Evolutionary conservation across 2,329 filamentous ascomycete species (phyloP).

Genomic region (Penicillium carneum): DNA sequence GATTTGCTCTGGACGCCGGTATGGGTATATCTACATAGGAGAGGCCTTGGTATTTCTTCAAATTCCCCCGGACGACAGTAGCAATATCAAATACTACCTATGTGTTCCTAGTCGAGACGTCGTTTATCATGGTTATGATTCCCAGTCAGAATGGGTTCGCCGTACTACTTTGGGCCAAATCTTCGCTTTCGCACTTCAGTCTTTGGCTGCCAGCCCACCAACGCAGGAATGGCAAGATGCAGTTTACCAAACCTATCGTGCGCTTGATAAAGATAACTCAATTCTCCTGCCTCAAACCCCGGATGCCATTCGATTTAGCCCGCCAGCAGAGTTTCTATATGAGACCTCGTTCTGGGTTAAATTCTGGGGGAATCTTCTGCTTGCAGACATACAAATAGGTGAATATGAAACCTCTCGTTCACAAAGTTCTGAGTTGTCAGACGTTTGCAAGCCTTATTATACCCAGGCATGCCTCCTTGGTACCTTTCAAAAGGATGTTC

Average conservation of each 20-base stretch:
- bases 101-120: slow-evolving; percentile 39
- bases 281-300: background rate
- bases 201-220: background rate
- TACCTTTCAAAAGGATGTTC: slow-evolving; percentile 28
- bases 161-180: slow-evolving; percentile 6
- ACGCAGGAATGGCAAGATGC: slow-evolving; percentile 6
- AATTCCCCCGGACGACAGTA: slow-evolving; percentile 35
- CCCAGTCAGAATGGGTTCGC: slow-evolving; percentile 1
- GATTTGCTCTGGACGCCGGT: slow-evolving; percentile 32
- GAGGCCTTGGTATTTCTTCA: slow-evolving; percentile 44
- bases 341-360: background rate
- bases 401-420: too few species aligned
- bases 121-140: slow-evolving; percentile 12
- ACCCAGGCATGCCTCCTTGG: slow-evolving; percentile 34
- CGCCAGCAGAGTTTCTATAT: background rate
- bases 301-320: background rate
- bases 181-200: slow-evolving; percentile 2
- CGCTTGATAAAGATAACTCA: background rate
- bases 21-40: slow-evolving; percentile 42
- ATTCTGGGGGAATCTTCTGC: background rate
- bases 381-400: slow-evolving; percentile 19
- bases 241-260: background rate
- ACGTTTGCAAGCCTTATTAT: slow-evolving; percentile 28
- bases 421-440: slow-evolving; percentile 4
- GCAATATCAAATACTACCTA: slow-evolving; percentile 36